phyloP scores from a whole-genome alignment of 2,329 filamentous ascomycete genomes.

The Colletotrichum nymphaeae region DNA sequence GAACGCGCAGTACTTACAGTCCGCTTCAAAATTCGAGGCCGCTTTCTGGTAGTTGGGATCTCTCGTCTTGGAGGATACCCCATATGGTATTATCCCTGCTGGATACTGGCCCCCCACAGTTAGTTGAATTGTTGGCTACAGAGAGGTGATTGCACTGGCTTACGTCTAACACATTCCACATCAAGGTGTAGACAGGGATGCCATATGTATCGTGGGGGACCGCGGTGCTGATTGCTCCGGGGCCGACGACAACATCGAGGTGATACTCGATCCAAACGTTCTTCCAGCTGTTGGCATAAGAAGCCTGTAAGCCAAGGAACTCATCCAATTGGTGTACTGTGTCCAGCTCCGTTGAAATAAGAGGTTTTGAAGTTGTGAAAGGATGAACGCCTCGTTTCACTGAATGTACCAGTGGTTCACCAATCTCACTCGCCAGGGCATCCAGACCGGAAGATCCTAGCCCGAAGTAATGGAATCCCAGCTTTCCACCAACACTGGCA shows the following conservation, averaged over 20 bases:
- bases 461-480: constrained; percentile 53
- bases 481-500: constrained; percentile 45
- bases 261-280: constrained; percentile 52
- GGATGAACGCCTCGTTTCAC: constrained; percentile 41
- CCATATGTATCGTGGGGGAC: constrained; percentile 63
- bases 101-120: constrained; percentile 52
- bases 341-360: constrained; percentile 42
- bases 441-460: constrained; percentile 44
- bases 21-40: constrained; percentile 43
- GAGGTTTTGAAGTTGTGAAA: constrained; percentile 42
- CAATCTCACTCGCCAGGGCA: constrained; percentile 44
- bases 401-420: constrained; percentile 57
- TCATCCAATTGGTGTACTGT: constrained; percentile 52
- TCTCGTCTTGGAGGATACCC: constrained; percentile 51
- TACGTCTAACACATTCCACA: constrained; percentile 65
- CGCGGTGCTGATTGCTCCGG: constrained; percentile 61
- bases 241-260: constrained; percentile 62
- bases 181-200: constrained; percentile 55
- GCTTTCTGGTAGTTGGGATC: constrained; percentile 48
- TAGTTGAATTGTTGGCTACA: not conserved
- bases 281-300: constrained; percentile 53
- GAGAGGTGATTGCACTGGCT: constrained; percentile 38
- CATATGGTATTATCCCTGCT: constrained; percentile 59
- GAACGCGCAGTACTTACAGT: constrained; percentile 43
- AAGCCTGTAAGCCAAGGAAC: constrained; percentile 49